Percentiles rank a stretch among this genome's conserved stretches.
Evolutionary conservation across 2,329 filamentous ascomycete species (phyloP).

Genomic region (Hypomyces rosellus): DNA sequence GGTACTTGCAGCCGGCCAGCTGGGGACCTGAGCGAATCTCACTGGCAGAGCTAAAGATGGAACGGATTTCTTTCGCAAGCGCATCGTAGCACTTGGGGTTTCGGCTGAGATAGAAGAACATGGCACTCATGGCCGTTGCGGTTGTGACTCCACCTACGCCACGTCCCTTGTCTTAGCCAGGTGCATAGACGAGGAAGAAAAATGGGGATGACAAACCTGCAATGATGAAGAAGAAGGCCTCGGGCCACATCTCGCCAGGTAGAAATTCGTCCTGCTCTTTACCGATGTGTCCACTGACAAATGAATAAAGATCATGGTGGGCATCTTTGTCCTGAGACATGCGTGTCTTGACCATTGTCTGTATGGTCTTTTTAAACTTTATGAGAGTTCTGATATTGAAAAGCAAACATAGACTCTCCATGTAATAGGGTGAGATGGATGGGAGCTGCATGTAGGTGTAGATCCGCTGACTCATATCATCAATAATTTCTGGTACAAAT

Average conservation of each 20-base stretch:
- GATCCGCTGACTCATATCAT: not conserved
- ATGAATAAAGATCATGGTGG: constrained; percentile 2
- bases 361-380: not conserved
- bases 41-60: constrained; percentile 24
- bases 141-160: not conserved
- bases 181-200: not conserved
- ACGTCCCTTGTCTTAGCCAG: not conserved
- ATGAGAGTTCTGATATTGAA: not conserved
- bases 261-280: not conserved
- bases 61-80: constrained; percentile 26
- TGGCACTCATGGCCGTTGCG: not conserved
- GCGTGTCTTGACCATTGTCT: constrained; percentile 2
- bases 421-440: not conserved
- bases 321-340: not conserved
- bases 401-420: not conserved
- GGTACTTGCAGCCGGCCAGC: constrained; percentile 29
- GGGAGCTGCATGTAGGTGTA: constrained; percentile 6
- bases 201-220: not conserved
- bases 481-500: not conserved
- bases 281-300: not conserved
- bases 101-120: constrained; percentile 34
- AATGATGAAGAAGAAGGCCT: constrained; percentile 7
- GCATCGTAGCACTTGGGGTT: constrained; percentile 25
- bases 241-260: constrained; percentile 1
- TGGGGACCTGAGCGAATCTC: constrained; percentile 27